Evolutionary conservation across 176 grass and related monocot species (phyloP), one percentile per base, ranked within the genome.

Genomic region (Ensete ventricosum): DNA sequence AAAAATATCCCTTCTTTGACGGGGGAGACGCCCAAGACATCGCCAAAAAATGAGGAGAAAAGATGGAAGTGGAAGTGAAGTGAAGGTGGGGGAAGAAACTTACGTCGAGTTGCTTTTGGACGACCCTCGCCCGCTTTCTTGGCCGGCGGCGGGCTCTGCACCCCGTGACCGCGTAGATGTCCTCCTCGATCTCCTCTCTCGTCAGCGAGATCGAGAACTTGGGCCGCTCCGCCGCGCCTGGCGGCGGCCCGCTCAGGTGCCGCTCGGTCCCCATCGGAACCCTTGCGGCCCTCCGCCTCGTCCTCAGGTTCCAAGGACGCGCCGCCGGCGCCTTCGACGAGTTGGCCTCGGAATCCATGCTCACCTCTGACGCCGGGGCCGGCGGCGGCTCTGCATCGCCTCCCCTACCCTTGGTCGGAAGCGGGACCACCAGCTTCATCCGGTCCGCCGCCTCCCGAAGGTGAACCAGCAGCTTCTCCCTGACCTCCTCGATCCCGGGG

Each of bases 91-190:
- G 8, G 29, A 52, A 27, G 72, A 69, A 55, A 85, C 89, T 88
- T 83, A 98, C 94, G 86, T 99, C 95, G 76, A 99, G 77, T 81
- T 94, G 86, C 80, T 89, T 87, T 84, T 99, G 90, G 48, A 94
- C 81, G 75, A 78, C 8, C 54, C 88, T 85, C 52, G 95, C 81
- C 11, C 86, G 84, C 70, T 88, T 84, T 14, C 54, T 71, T 8
- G 90, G 90, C 13, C 90, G 95, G 80, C 90, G 90, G 71, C 88
- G 90, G 24, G 95, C 84, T 21, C 95, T 84, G 0, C 80, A 81
- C 55, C 86, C 95, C 20, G 95, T 94, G 62, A 99, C 69, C 21
- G 95, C 73, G 83, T 94, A 99, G 73, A 99, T 54, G 82, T 99
- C 95, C 90, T 99, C 95, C 14, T 89, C 88, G 72, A 99, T 94